Conservation (phyloP, 257 asterid genomes). For the Solanum virginianum region DNA sequence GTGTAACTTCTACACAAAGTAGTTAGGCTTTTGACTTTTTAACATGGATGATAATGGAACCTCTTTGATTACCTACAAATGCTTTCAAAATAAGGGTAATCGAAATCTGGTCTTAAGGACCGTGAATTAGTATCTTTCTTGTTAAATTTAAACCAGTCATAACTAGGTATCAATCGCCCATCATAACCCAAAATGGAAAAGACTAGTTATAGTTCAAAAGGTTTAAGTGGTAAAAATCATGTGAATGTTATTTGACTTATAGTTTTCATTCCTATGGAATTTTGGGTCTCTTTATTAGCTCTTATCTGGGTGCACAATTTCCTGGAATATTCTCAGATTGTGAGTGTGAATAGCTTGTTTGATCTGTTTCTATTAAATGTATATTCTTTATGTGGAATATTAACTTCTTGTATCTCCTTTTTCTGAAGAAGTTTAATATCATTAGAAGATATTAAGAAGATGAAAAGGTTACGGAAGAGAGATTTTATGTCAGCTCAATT, state of each 20-base stretch:
- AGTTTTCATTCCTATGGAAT: neutral
- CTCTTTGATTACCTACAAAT: neutral
- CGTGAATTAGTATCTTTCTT: neutral
- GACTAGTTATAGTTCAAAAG: neutral
- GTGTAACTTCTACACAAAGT: neutral
- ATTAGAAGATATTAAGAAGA: neutral
- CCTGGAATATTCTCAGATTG: neutral
- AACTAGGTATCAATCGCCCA: neutral
- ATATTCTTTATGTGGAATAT: neutral
- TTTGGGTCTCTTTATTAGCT: neutral
- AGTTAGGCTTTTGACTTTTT: neutral
- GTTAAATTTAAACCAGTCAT: neutral
- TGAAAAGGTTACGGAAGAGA: neutral
- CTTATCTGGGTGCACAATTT: neutral
- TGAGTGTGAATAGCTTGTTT: neutral
- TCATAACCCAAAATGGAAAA: neutral
- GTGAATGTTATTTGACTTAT: neutral
- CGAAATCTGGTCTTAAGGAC: neutral
- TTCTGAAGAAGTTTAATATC: neutral
- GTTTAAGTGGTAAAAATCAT: neutral
- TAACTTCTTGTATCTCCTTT: neutral
- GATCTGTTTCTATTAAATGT: neutral
- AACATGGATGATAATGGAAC: neutral
- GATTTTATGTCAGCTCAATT: neutral
- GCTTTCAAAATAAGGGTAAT: neutral